Conservation (phyloP, 139 green algal genomes). For the Yamagishiella unicocca region DNA sequence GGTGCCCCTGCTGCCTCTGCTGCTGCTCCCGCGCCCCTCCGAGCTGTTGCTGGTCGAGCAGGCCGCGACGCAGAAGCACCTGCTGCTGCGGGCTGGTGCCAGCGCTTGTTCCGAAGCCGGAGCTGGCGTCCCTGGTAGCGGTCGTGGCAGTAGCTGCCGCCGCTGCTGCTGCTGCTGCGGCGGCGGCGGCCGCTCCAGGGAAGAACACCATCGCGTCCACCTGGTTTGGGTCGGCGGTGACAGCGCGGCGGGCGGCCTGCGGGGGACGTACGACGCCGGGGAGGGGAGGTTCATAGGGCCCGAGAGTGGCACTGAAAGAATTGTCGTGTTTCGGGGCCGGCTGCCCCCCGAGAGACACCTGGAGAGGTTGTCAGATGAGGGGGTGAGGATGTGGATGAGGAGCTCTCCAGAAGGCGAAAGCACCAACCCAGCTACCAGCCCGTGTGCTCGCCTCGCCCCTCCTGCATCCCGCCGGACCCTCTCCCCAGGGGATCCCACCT, state of each 20-base stretch:
- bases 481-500: neutral
- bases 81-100: neutral
- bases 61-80: too few species aligned
- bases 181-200: neutral
- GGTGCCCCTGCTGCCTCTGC: neutral
- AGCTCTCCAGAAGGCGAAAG: too few species aligned
- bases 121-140: neutral
- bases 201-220: conserved; percentile 11
- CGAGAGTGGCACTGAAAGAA: too few species aligned
- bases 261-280: too few species aligned
- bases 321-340: too few species aligned
- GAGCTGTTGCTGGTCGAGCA: too few species aligned
- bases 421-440: neutral
- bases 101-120: too few species aligned
- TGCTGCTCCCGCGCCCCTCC: neutral
- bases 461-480: neutral
- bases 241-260: conserved; percentile 1
- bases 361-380: too few species aligned
- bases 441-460: neutral
- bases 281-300: too few species aligned
- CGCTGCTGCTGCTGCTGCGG: neutral
- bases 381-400: too few species aligned
- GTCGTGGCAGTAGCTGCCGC: neutral
- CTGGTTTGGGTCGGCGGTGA: neutral
- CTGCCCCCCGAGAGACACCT: too few species aligned